Evolutionary conservation across 257 asterid genomes (phyloP).

Genomic region (Fraxinus excelsior): DNA sequence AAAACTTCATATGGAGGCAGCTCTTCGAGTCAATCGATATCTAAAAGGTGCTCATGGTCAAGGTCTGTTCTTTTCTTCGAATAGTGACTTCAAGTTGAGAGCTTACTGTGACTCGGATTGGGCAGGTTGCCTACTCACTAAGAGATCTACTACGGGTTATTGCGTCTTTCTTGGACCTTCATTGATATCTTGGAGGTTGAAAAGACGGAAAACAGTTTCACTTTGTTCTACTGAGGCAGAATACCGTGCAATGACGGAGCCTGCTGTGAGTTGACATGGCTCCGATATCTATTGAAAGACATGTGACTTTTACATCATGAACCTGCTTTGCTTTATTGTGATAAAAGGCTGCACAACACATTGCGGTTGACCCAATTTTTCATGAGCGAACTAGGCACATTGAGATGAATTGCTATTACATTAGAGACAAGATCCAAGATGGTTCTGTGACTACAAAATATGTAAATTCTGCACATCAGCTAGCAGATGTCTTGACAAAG

Average conservation of each 20-base stretch:
- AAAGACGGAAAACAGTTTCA: too few relatives aligned
- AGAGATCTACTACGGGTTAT: not conserved
- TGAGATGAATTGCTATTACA: not conserved
- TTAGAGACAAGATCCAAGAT: not conserved
- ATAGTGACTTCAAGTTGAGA: not conserved
- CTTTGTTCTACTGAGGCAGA: too few relatives aligned
- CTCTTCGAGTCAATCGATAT: not conserved
- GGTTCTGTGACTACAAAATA: not conserved
- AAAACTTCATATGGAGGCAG: not conserved
- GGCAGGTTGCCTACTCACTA: not conserved
- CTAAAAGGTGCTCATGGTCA: not conserved
- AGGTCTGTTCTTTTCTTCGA: not conserved
- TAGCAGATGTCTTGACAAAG: not conserved
- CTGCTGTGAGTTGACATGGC: too few relatives aligned
- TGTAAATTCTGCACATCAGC: not conserved
- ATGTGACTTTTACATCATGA: too few relatives aligned
- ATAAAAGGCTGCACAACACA: not conserved
- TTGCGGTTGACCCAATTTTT: not conserved
- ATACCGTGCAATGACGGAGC: too few relatives aligned
- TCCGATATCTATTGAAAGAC: too few relatives aligned
- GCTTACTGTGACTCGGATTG: not conserved
- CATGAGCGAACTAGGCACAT: not conserved
- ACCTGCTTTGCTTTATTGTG: not conserved
- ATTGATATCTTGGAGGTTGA: not conserved
- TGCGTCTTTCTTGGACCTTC: not conserved